Evolutionary conservation across 2,329 filamentous ascomycete species (phyloP).

Genomic region (Pyricularia sp.): DNA sequence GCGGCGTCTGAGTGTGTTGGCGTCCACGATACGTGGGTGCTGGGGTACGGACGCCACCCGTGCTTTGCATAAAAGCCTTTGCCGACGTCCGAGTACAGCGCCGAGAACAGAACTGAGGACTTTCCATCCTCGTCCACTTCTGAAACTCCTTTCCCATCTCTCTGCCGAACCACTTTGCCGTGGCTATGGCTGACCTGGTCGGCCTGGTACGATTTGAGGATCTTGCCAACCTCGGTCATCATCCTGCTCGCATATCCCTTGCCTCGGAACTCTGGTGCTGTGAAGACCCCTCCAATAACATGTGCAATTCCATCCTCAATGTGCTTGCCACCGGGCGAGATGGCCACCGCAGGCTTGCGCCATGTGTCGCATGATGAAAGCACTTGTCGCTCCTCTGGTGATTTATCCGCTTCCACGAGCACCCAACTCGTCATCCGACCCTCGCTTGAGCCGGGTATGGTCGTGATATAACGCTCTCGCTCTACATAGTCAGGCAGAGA

Average conservation of each 20-base stretch:
- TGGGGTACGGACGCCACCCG: constrained; percentile 66
- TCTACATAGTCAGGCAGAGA: constrained; percentile 40
- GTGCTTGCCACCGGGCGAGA: constrained; percentile 13
- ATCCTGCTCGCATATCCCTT: constrained; percentile 67
- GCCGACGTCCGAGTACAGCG: constrained; percentile 79
- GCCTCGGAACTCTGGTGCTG: constrained; percentile 50
- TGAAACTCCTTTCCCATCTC: background rate
- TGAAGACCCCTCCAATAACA: constrained; percentile 73
- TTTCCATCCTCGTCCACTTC: constrained; percentile 10
- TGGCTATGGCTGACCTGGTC: constrained; percentile 1
- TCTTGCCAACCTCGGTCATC: constrained; percentile 49
- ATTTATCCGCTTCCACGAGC: constrained; percentile 33
- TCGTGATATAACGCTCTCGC: constrained; percentile 44
- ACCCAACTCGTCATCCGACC: constrained; percentile 53
- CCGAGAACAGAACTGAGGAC: constrained; percentile 45
- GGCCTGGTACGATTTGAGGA: constrained; percentile 24
- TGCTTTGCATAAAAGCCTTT: constrained; percentile 65
- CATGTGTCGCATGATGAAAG: constrained; percentile 53
- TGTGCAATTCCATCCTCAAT: constrained; percentile 47
- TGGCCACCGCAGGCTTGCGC: constrained; percentile 42
- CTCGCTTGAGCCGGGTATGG: constrained; percentile 42
- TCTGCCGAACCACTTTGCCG: background rate
- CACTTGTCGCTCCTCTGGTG: constrained; percentile 33
- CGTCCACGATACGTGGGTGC: constrained; percentile 55
- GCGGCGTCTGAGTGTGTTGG: constrained; percentile 14